Base-by-base conservation (phyloP, 805 yeast genomes). In the Spathaspora sp. region DNA sequence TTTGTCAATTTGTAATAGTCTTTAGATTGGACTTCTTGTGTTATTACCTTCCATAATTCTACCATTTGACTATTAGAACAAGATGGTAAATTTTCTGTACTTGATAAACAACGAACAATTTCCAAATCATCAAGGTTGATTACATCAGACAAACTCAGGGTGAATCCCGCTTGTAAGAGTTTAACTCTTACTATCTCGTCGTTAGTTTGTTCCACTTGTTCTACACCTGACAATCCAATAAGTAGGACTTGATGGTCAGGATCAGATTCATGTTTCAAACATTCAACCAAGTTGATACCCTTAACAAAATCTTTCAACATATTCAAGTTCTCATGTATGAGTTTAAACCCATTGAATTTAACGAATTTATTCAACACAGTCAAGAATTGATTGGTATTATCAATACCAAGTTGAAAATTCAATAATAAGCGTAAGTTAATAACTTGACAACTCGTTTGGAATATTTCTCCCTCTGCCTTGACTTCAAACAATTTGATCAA, bases 391-490 rank as follows among this genome's bases (percentile, higher is more conserved):
- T 61, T 53, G 1, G 50, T 23, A 23, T 23, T 23, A 23, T 23
- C 26, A 23, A 6, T 29, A 12, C 43, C 35, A 0, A 67, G 55
- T 42, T 76, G 64, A 42, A 77, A 64, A 55, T 72, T 69, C 14
- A 77, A 62, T 31, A 84, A 52, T 7, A 81, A 59, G 49, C 72
- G 70, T 49, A 86, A 61, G 53, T 77, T 75, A 32, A 82, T 64
- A 0, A 85, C 76, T 57, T 85, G 89, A 9, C 75, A 55, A 2
- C 79, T 64, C 0, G 64, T 74, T 50, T 80, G 77, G 52, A 76
- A 78, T 5, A 90, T 65, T 3, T 72, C 79, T 12, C 83, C 86
- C 57, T 83, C 87, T 5, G 75, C 60, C 16, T 57, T 57, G 17
- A 59, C 58, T 46, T 73, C 77, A 54, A 70, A 70, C 26, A 73